Percentiles rank a stretch among this genome's conserved stretches.
These are phyloP conservation scores for Cytauxzoon felis DNA, from an alignment of 169 alveolate species.

Conservation along the genomic window DNA sequence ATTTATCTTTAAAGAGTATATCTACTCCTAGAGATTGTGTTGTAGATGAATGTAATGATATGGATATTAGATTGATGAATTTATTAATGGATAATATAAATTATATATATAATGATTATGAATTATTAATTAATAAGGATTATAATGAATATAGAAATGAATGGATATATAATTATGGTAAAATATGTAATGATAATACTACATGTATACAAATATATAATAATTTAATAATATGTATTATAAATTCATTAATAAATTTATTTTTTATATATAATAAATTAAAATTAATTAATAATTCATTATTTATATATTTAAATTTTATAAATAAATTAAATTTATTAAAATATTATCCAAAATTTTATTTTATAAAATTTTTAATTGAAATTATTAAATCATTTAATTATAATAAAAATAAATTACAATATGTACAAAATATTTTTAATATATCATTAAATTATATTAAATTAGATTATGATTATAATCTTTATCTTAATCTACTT, in stretches of 20 bases:
- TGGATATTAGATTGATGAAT: conserved; percentile 34
- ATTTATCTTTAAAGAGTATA: no score
- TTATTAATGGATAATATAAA: conserved; percentile 21
- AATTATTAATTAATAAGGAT: background rate
- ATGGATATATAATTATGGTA: conserved; percentile 53
- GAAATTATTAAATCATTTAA: conserved; percentile 47
- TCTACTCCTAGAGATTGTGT: no score
- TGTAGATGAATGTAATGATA: no score
- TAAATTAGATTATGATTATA: conserved; percentile 20
- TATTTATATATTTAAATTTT: background rate
- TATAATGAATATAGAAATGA: conserved; percentile 23
- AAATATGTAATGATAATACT: conserved; percentile 34
- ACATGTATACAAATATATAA: conserved; percentile 50
- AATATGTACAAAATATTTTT: background rate
- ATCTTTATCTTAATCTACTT: conserved; percentile 18
- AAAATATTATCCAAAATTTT: conserved; percentile 28
- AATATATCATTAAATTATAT: conserved; percentile 1
- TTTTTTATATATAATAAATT: conserved; percentile 11
- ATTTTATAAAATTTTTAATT: conserved; percentile 22
- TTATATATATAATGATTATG: background rate
- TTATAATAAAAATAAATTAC: background rate
- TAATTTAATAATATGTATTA: conserved; percentile 33
- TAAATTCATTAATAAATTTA: conserved; percentile 24
- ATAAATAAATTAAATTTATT: background rate
- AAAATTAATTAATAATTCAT: background rate